A percentile compares a stretch with the other conserved stretches of the same genome.
Evolutionary conservation across 495 filamentous ascomycete genomes (phyloP).

Genomic region (Neurospora tetraspora): DNA sequence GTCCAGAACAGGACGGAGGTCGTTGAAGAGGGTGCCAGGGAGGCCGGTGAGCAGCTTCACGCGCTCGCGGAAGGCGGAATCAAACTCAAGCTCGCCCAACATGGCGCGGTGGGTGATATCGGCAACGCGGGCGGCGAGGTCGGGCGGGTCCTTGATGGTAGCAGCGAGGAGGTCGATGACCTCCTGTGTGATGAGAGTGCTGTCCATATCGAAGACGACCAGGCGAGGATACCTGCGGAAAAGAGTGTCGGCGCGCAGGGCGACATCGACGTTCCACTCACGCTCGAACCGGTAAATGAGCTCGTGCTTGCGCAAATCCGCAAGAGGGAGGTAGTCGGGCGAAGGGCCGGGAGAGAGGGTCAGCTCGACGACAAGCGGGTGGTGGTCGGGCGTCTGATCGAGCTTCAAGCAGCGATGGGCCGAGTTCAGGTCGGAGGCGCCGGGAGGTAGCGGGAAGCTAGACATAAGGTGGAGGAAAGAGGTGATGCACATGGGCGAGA

Average conservation of each 20-base stretch:
- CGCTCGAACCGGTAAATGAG: conserved; percentile 71
- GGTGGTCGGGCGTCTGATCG: conserved; percentile 31
- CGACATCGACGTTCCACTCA: conserved; percentile 80
- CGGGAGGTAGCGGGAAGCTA: conserved; percentile 47
- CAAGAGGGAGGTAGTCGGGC: conserved; percentile 55
- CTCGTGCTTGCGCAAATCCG: conserved; percentile 66
- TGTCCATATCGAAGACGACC: conserved; percentile 96
- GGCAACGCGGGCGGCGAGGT: conserved; percentile 45
- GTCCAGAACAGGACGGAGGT: conserved; percentile 60
- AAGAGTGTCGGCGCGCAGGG: conserved; percentile 59
- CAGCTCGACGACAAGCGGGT: conserved; percentile 61
- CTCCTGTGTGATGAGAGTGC: conserved; percentile 90
- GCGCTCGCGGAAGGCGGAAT: conserved; percentile 65
- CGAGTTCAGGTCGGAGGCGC: conserved; percentile 48
- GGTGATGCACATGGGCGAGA: conserved; percentile 71
- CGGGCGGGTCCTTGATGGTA: conserved; percentile 48
- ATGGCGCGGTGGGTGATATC: conserved; percentile 88
- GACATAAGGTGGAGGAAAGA: conserved; percentile 72
- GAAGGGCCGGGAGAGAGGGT: conserved; percentile 57
- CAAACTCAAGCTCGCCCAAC: conserved; percentile 95
- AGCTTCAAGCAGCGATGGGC: conserved; percentile 62
- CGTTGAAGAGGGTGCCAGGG: conserved; percentile 67
- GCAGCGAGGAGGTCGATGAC: conserved; percentile 90
- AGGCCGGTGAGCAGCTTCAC: conserved; percentile 74
- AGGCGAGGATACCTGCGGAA: conserved; percentile 69